Percentiles rank a stretch among this genome's conserved stretches.
phyloP scores from a whole-genome alignment of 805 yeast genomes.

The Yamadazyma tumulicola region DNA sequence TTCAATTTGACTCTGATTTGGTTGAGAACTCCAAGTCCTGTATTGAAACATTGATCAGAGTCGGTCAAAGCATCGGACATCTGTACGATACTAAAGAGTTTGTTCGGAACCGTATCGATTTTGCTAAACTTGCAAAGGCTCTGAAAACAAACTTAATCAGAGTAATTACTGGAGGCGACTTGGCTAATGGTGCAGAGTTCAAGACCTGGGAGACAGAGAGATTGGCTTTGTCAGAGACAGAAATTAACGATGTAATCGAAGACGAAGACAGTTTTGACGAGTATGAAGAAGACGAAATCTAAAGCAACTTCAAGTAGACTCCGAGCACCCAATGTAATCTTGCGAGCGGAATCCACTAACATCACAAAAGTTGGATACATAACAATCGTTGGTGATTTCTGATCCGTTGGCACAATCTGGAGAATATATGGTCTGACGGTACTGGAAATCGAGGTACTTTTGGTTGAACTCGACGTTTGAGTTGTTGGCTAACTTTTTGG shows the following conservation, averaged over 20 bases:
- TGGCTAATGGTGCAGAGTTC: slow-evolving; percentile 25
- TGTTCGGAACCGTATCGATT: slow-evolving; percentile 44
- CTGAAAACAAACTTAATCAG: slow-evolving; percentile 49
- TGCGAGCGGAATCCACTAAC: slow-evolving; percentile 9
- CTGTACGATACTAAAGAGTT: slow-evolving; percentile 46
- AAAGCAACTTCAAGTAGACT: neutral
- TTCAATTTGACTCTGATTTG: slow-evolving; percentile 72
- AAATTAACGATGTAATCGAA: slow-evolving; percentile 16
- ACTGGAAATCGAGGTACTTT: slow-evolving; percentile 44
- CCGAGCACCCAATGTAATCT: slow-evolving; percentile 3
- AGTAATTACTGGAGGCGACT: slow-evolving; percentile 55
- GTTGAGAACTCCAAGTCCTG: slow-evolving; percentile 60
- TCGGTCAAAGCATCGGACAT: slow-evolving; percentile 93
- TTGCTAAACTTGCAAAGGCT: slow-evolving; percentile 45
- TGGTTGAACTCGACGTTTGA: slow-evolving; percentile 45
- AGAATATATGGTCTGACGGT: slow-evolving; percentile 53
- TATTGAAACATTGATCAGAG: slow-evolving; percentile 79
- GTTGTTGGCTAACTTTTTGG: slow-evolving; percentile 10
- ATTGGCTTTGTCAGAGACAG: slow-evolving; percentile 20
- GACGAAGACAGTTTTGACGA: slow-evolving; percentile 5
- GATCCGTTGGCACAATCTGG: slow-evolving; percentile 43
- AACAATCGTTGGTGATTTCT: slow-evolving; percentile 18
- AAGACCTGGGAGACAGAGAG: slow-evolving; percentile 38
- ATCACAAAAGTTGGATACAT: slow-evolving; percentile 20
- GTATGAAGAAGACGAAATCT: neutral